Evolutionary conservation across 192 early-diverging fungal genomes (phyloP), one percentile per base, ranked within the genome.

Genomic region (Umbelopsis sp.): DNA sequence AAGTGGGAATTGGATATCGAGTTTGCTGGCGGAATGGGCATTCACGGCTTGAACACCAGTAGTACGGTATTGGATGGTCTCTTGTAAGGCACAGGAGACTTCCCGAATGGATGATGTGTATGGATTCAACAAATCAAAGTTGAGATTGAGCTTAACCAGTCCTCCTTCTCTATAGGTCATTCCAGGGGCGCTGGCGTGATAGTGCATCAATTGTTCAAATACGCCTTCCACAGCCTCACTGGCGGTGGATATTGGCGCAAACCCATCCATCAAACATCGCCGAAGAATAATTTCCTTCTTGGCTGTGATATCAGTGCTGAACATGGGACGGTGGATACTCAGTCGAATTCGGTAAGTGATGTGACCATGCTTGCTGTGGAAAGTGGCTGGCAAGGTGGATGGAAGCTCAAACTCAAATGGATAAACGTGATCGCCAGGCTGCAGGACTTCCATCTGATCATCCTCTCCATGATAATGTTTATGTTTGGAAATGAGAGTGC

Each of bases 351-450:
- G 78, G 47, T 85, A 85, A 6, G 79, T 74, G 24, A 85, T 79
- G 17, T 80, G 82, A 8, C 83, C 83, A 65, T 78, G 77, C 52
- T 80, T 85, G 22, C 81, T 81, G 32, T 73, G 71, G 62, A 81
- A 85, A 3, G 77, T 79, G 10, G 81, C 77, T 10, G 83, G 83
- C 16, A 85, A 38, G 0, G 77, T 69, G 29, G 72, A 49, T 14
- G 77, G 72, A 16, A 78, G 43, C 16, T 78, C 72, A 29, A 78
- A 71, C 8, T 21, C 32, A n/a, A 78, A 78, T 1, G 54, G 69
- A 36, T 78, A 73, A 8, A 49, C 47, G 51, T 78, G 53, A 21
- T 71, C 59, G 17, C 77, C 77, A 20, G 77, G 71, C 44, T 73
- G 25, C 25, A 78, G 52, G 21, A 73, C 12, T 8, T 62, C 50